These are phyloP conservation scores for Arabidopsis thaliana DNA, from an alignment of 345 rosid genomes.

Conservation along the genomic window DNA sequence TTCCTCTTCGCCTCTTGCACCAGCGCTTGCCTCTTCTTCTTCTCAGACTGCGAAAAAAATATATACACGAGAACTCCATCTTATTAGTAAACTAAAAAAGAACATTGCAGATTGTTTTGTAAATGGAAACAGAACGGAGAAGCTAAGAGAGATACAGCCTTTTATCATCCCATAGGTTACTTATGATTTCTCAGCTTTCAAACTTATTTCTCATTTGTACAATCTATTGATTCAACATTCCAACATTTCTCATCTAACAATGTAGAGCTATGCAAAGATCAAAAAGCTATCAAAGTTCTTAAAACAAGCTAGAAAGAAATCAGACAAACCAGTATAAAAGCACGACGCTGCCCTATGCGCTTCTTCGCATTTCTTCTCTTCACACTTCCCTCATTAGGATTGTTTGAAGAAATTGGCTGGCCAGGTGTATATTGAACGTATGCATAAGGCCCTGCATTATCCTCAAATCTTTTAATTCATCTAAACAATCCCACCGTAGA, in stretches of 20 bases:
- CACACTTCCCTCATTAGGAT: slow-evolving; percentile 81
- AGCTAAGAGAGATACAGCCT: slow-evolving; percentile 2
- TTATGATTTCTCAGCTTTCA: background rate
- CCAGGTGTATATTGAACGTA: slow-evolving; percentile 81
- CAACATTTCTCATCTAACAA: slow-evolving; percentile 12
- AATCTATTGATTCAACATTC: slow-evolving; percentile 22
- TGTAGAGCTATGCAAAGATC: background rate
- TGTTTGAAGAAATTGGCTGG: slow-evolving; percentile 71
- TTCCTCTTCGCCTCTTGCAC: slow-evolving; percentile 81
- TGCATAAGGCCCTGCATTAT: slow-evolving; percentile 79
- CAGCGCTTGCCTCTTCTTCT: slow-evolving; percentile 85
- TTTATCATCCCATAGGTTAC: background rate
- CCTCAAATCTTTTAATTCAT: slow-evolving; percentile 18
- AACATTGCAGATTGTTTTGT: slow-evolving; percentile 5
- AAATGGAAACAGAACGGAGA: slow-evolving; percentile 23
- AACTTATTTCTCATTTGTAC: background rate
- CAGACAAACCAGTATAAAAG: slow-evolving; percentile 63
- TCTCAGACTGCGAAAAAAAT: slow-evolving; percentile 66
- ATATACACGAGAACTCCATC: background rate
- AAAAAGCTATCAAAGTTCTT: background rate
- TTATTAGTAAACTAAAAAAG: background rate
- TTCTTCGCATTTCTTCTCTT: slow-evolving; percentile 83
- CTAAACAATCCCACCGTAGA: slow-evolving; percentile 1
- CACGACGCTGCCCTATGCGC: slow-evolving; percentile 68
- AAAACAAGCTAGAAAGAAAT: slow-evolving; percentile 5